A percentile compares a stretch with the other conserved stretches of the same genome.
Conservation (phyloP, 805 yeast species). For the Kockiozyma suomiensis region DNA sequence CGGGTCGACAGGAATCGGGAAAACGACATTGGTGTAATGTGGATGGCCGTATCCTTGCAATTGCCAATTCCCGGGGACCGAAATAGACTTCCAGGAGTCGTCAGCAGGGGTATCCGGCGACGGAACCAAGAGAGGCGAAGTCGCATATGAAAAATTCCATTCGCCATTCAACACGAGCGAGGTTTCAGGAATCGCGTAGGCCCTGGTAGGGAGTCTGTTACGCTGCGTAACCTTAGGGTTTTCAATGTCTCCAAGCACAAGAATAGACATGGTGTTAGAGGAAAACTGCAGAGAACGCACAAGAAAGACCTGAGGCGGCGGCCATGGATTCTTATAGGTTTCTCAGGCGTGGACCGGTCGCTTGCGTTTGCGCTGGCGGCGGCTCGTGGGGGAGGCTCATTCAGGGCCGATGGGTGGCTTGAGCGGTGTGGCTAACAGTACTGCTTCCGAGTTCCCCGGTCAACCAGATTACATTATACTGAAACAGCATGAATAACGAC, state of each 20-base stretch:
- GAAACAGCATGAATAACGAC: too few relatives aligned
- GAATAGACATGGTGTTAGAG: neutral
- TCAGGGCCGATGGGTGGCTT: neutral
- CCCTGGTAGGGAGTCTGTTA: conserved; percentile 26
- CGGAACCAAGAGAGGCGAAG: conserved; percentile 27
- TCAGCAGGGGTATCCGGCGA: conserved; percentile 4
- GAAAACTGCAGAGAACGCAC: neutral
- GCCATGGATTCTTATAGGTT: neutral
- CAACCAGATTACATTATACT: neutral
- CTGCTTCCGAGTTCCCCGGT: conserved; percentile 5
- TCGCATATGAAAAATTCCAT: conserved; percentile 37
- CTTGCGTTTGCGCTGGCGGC: neutral
- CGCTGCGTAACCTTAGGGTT: conserved; percentile 17
- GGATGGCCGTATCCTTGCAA: conserved; percentile 45
- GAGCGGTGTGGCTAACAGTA: neutral
- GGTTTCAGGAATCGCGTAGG: conserved; percentile 27
- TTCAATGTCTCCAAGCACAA: conserved; percentile 19
- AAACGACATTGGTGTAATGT: conserved; percentile 43
- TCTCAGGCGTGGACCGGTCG: neutral
- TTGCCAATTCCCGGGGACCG: conserved; percentile 47
- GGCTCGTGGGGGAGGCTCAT: conserved; percentile 3
- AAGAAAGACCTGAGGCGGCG: neutral
- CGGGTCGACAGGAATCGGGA: conserved; percentile 44
- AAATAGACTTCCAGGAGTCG: conserved; percentile 28
- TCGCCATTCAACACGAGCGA: conserved; percentile 36